Evolutionary conservation across 169 alveolate genomes (phyloP), one percentile per base, ranked within the genome.

Genomic region (Neospora caninum): DNA sequence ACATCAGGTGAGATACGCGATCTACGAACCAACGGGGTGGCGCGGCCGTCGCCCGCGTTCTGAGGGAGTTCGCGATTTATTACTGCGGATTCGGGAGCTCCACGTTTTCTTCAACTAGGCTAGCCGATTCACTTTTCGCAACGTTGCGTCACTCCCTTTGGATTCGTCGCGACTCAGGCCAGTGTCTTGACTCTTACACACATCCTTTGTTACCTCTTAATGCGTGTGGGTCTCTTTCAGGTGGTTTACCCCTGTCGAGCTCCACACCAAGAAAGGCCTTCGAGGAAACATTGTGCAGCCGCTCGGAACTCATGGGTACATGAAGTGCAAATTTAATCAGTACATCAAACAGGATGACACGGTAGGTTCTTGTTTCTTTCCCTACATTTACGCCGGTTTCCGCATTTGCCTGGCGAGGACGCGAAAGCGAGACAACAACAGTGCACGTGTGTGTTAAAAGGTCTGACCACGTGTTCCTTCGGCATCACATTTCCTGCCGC

Each of bases 291-390:
- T 99, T 83, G 96, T 95, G 91, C 99, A 98, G 96, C 97, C 99
- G 49, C 96, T 99, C 93, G 99, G 99, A n/a, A 99, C 99, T 31
- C 99, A 99, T 96, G 99, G 99, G 41, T 97, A 98, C 96, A 99
- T 99, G 99, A 99, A 99, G 96, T 99, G 99, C 96, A 96, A 97
- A 92, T 99, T 99, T 97, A 98, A 98, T 95, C 99, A 98, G 92
- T 97, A 95, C 94, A 97, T 99, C 86, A 98, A 98, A 95, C 99
- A 98, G 93, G 99, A 98, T 92, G 99, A 99, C 96, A 98, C 99
- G 94, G 99, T 99, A 58, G 38, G 96, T 34, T 13, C 38, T 54
- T 10, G 73, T 27, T 7, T 36, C 13, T 64, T 64, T 64, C 78
- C 9, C 25, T 29, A 43, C 38, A 53, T 80, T 7, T 45, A 80